Evolutionary conservation across 2,329 filamentous ascomycete species (phyloP).

Genomic region (Diaporthe sp.): DNA sequence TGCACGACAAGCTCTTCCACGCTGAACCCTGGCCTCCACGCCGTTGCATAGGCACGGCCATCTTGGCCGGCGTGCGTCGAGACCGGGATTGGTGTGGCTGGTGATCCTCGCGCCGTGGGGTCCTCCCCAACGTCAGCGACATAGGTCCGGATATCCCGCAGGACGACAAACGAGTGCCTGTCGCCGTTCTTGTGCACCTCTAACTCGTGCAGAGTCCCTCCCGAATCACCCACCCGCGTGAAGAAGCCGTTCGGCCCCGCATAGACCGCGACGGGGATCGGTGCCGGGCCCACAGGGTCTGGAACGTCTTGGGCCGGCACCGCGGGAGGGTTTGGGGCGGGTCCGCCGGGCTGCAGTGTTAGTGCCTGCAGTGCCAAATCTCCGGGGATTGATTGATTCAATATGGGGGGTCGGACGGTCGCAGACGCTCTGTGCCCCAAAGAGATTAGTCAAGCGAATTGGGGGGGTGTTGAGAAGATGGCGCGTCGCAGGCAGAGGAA

Average conservation of each 20-base stretch:
- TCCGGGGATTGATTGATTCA: slow-evolving; percentile 4
- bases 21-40: not conserved
- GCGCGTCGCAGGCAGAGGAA: not conserved
- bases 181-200: too few relatives aligned
- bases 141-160: not conserved
- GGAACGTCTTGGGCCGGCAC: slow-evolving; percentile 14
- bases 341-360: not conserved
- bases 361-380: not conserved
- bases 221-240: not conserved
- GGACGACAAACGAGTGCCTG: not conserved
- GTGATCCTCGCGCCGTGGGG: not conserved
- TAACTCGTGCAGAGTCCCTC: not conserved
- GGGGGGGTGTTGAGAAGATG: not conserved
- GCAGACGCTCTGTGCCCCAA: not conserved
- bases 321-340: not conserved
- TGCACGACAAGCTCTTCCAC: not conserved
- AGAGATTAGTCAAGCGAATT: not conserved
- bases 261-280: not conserved
- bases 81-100: not conserved
- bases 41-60: not conserved
- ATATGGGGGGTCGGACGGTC: not conserved
- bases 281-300: slow-evolving; percentile 16
- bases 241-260: slow-evolving; percentile 1
- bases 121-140: not conserved
- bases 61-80: not conserved